These are phyloP conservation scores for Ceratocystis variospora DNA, from an alignment of 2,329 filamentous ascomycete genomes.

Conservation along the genomic window DNA sequence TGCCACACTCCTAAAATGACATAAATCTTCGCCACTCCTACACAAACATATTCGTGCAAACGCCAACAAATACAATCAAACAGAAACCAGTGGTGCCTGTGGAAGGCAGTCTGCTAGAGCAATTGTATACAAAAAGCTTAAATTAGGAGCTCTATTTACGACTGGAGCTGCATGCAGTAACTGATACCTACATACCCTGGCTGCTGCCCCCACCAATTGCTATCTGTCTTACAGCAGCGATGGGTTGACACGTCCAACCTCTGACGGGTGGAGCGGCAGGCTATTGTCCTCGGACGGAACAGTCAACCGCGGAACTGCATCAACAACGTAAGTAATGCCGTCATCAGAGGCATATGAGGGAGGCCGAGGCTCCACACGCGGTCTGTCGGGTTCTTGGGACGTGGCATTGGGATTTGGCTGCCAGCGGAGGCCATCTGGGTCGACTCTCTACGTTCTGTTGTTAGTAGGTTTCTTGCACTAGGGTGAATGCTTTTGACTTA, in stretches of 20 bases:
- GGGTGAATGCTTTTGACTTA: constrained; percentile 32
- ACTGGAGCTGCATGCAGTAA: too few relatives aligned
- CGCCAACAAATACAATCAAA: too few relatives aligned
- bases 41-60: too few relatives aligned
- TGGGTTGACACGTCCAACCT: constrained; percentile 25
- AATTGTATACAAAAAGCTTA: too few relatives aligned
- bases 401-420: constrained; percentile 41
- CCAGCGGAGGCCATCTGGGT: constrained; percentile 73
- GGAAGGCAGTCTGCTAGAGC: too few relatives aligned
- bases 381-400: constrained; percentile 21
- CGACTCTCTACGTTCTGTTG: constrained; percentile 43
- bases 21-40: too few relatives aligned
- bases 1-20: too few relatives aligned
- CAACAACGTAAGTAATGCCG: constrained; percentile 57
- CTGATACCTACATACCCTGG: too few relatives aligned
- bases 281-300: constrained; percentile 34
- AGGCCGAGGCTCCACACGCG: constrained; percentile 36
- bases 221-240: not conserved
- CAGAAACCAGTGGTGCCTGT: too few relatives aligned
- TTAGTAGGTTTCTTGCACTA: not conserved
- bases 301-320: constrained; percentile 48
- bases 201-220: too few relatives aligned
- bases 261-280: constrained; percentile 37
- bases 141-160: too few relatives aligned
- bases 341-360: constrained; percentile 68